Conservation (phyloP, 345 rosid species). For the Lumnitzera racemosa region DNA sequence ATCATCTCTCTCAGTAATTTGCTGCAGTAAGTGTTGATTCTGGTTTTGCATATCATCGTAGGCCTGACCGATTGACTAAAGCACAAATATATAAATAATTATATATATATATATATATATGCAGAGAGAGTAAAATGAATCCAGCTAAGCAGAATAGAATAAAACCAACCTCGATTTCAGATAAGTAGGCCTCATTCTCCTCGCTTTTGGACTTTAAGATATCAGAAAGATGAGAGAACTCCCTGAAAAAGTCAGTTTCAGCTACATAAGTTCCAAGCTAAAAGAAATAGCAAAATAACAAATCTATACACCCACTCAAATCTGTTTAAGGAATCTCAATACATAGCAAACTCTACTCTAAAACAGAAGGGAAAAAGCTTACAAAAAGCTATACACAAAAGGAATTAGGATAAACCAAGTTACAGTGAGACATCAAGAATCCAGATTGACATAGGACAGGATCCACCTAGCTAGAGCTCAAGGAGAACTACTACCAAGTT, state of each 20-base stretch:
- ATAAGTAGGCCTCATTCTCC: slow-evolving; percentile 82
- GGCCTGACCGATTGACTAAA: slow-evolving; percentile 86
- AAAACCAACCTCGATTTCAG: slow-evolving; percentile 84
- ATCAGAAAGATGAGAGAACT: slow-evolving; percentile 48
- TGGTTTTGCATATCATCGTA: slow-evolving; percentile 95
- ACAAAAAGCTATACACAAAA: no score
- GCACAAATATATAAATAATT: slow-evolving; percentile 1
- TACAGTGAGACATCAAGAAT: no score
- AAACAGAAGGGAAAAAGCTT: no score
- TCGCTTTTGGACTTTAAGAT: slow-evolving; percentile 74
- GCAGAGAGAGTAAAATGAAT: slow-evolving; percentile 10
- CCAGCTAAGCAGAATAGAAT: slow-evolving; percentile 3
- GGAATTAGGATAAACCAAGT: no score
- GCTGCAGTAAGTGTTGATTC: slow-evolving; percentile 91
- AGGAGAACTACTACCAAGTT: no score
- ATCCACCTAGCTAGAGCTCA: no score
- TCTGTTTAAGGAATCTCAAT: no score
- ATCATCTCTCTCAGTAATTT: slow-evolving; percentile 94
- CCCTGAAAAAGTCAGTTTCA: slow-evolving; percentile 42
- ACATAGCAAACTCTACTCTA: no score
- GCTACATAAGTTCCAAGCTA: background rate
- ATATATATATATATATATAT: slow-evolving; percentile 6
- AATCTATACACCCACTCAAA: no score
- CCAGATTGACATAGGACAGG: no score
- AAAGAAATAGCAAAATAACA: no score